Evolutionary conservation across 225 moss, liverwort and hornwort genomes (phyloP).

Genomic region (Anthoceros angustus): DNA sequence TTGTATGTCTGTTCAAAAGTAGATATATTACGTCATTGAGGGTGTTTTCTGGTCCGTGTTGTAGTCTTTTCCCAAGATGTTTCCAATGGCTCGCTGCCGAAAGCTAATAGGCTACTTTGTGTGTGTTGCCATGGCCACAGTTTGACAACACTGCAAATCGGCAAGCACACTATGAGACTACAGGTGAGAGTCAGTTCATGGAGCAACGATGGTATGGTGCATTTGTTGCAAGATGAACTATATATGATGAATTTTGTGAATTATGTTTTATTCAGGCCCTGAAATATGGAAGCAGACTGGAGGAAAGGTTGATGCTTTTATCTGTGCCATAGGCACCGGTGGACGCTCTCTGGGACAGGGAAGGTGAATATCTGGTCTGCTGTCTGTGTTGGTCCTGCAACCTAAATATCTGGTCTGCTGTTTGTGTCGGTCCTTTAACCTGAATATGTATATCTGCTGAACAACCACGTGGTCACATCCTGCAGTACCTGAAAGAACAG

Average conservation of each 20-base stretch:
- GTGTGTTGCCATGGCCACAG: constrained; percentile 16
- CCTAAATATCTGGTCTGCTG: constrained; percentile 13
- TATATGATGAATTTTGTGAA: neutral
- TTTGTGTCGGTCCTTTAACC: constrained; percentile 18
- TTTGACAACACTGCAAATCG: constrained; percentile 78
- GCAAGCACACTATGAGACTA: constrained; percentile 74
- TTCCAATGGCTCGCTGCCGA: neutral
- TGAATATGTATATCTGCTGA: constrained; percentile 6
- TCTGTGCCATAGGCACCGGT: constrained; percentile 88
- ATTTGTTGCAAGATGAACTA: neutral
- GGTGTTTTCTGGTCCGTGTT: neutral
- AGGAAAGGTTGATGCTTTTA: constrained; percentile 81
- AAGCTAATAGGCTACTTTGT: neutral
- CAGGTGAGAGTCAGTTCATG: constrained; percentile 18
- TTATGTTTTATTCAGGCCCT: constrained; percentile 30
- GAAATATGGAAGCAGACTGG: constrained; percentile 93
- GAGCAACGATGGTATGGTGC: neutral
- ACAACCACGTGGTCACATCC: neutral
- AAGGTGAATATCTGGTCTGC: constrained; percentile 19
- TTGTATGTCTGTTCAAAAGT: too few relatives aligned
- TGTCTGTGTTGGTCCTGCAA: constrained; percentile 14
- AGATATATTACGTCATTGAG: neutral
- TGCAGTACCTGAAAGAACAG: constrained; percentile 70
- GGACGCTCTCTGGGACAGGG: constrained; percentile 80
- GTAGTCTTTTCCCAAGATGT: neutral